Evolutionary conservation across 345 rosid species (phyloP), one percentile per base, ranked within the genome.

Genomic region (Murraya koenigii): DNA sequence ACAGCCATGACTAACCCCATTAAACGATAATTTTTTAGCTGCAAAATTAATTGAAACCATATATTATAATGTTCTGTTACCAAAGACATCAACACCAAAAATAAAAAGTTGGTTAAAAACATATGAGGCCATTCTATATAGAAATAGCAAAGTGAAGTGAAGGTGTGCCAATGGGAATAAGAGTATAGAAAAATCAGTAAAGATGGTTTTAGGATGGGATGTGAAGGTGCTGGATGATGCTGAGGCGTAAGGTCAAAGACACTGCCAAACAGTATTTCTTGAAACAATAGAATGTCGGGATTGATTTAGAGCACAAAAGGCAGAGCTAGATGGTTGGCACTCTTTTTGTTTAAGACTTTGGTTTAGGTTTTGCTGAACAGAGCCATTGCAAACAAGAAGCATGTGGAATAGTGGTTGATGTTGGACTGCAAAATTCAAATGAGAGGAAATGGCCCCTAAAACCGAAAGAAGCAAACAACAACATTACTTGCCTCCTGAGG

Each of bases 1-100:
- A 96, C 86, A 26, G 78, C 88, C 97, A 96, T 87, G 75, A 90
- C 93, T 23, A 96, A 82, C 71, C 98, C 97, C 80, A 75, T 91
- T 72, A 87, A 58, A 76, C 75, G 85, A 87, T 96, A 91, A 74
- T 90, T 82, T 80, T 83, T 89, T 64, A 93, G 88, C 99, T 95
- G 90, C 83, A 66, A 75, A n/a, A 78, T 75, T 67, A 44, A 49
- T 10, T 32, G 75, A 62, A 66, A 55, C 6, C 70, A 25, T 33
- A 47, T 33, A 14, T 69, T 26, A 69, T 22, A 59, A 22, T 23
- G 38, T 32, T 28, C 19, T 52, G 30, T 52, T 33, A 36, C 15
- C 33, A 26, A 41, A 47, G 17, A 56, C 8, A 68, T 39, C 58
- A 8, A 61, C 28, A 8, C 3, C 26, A n/a, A 10, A 35, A 59